These are phyloP conservation scores for Cryphonectria carpinicola DNA, from an alignment of 2,329 filamentous ascomycete species.

Conservation along the genomic window DNA sequence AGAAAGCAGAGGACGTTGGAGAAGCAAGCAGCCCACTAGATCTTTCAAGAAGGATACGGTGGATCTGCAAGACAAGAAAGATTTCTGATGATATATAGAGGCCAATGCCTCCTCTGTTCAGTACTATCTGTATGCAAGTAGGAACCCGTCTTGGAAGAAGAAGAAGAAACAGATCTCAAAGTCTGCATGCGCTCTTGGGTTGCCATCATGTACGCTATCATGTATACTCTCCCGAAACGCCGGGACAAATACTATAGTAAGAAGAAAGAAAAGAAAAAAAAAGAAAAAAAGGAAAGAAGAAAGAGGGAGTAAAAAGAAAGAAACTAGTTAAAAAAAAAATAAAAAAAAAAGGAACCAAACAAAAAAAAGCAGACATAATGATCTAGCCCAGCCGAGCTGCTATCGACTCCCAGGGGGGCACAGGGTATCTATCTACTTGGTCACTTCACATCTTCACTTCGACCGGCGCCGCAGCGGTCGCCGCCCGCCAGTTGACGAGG, in stretches of 20 bases:
- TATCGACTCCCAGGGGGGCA: not conserved
- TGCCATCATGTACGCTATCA: not conserved
- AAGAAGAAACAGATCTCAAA: not conserved
- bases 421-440: not conserved
- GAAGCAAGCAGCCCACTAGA: not conserved
- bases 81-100: not conserved
- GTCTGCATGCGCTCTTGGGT: not conserved
- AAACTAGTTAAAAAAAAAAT: not conserved
- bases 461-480: not conserved
- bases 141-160: not conserved
- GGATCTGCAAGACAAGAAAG: not conserved
- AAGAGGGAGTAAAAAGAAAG: not conserved
- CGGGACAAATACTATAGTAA: not conserved
- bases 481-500: slow-evolving; percentile 31
- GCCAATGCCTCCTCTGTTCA: not conserved
- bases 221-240: not conserved
- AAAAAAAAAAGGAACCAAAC: not conserved
- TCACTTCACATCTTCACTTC: slow-evolving; percentile 25
- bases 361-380: not conserved
- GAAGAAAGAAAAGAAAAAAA: not conserved
- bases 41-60: not conserved
- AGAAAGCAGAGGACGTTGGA: not conserved
- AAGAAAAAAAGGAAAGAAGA: not conserved
- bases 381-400: not conserved
- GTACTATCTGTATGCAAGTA: not conserved